Conservation (phyloP, 1,284 basidiomycete species). For the Puccinia novopanici region DNA sequence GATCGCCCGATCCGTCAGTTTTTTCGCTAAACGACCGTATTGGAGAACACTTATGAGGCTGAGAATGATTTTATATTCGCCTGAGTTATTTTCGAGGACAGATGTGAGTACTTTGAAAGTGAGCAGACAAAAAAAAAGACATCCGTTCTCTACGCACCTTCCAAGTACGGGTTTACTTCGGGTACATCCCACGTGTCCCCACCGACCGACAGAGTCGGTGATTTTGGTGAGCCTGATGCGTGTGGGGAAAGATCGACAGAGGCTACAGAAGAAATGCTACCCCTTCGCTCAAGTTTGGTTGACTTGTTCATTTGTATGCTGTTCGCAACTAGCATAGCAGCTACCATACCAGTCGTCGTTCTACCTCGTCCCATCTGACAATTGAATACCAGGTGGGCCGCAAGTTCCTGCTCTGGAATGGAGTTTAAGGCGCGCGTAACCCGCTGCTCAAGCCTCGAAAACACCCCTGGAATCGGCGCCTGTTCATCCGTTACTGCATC, state of each 20-base stretch:
- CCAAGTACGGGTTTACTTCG: constrained; percentile 80
- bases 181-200: constrained; percentile 61
- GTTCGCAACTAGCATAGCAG: constrained; percentile 81
- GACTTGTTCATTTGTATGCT: constrained; percentile 63
- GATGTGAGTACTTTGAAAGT: constrained; percentile 54
- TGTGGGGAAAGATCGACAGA: constrained; percentile 59
- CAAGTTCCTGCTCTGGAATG: constrained; percentile 58
- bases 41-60: constrained; percentile 87
- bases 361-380: constrained; percentile 76
- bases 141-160: constrained; percentile 65
- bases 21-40: constrained; percentile 88
- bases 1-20: constrained; percentile 81
- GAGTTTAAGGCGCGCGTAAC: constrained; percentile 68
- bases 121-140: constrained; percentile 1
- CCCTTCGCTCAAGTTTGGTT: constrained; percentile 61
- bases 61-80: constrained; percentile 95
- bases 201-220: constrained; percentile 33
- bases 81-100: constrained; percentile 62
- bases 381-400: constrained; percentile 77
- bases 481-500: constrained; percentile 84
- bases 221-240: constrained; percentile 65
- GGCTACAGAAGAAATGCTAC: constrained; percentile 54
- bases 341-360: constrained; percentile 78
- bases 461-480: constrained; percentile 82
- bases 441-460: constrained; percentile 75